Base-by-base conservation (phyloP, 2,329 filamentous ascomycete genomes). In the Chaetothyriales sp. region DNA sequence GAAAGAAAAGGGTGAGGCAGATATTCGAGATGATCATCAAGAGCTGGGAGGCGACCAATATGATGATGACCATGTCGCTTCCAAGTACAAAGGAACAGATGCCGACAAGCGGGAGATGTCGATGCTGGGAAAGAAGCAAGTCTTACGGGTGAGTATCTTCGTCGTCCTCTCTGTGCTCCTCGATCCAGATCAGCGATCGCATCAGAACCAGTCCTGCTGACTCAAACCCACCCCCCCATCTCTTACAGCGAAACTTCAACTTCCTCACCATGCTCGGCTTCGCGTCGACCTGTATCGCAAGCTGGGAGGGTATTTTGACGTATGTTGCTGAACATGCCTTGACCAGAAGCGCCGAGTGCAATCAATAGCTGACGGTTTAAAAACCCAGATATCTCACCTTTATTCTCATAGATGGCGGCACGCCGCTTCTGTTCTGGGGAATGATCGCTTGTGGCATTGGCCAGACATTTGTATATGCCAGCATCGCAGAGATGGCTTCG, bases 361-460 rank as follows among this genome's bases (percentile, higher is more conserved):
- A 25, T 6, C 22, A 26, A 28, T 51, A 2, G 26, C 46, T 46
- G n/a, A 28, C 44, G 22, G 18, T 20, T 12, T 22, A n/a, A n/a
- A n/a, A n/a, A n/a, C n/a, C n/a, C 43, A 54, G 52, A 26, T 47
- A 47, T 36, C 51, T 58, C 19, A 32, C 39, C 15, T 57, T 58
- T 36, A 49, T 55, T 32, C 42, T 58, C 28, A 63, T 60, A 19
- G 75, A 76, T 55, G 75, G 75, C 7, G 75, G 75, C 10, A 69
- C 71, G 1, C 73, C 70, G 3, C 73, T 74, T 18, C 65, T 77
- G 2, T 69, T 78, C 47, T 79, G 73, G 66, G 69, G 73, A 2
- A 76, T 71, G 50, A 51, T 77, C 2, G 60, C 72, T 42, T 68
- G 67, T 6, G 72, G 70, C 66, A 55, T 68, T 20, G 73, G 73